These are phyloP conservation scores for Trichoderma erinaceum DNA, from an alignment of 495 filamentous ascomycete species.

Conservation along the genomic window DNA sequence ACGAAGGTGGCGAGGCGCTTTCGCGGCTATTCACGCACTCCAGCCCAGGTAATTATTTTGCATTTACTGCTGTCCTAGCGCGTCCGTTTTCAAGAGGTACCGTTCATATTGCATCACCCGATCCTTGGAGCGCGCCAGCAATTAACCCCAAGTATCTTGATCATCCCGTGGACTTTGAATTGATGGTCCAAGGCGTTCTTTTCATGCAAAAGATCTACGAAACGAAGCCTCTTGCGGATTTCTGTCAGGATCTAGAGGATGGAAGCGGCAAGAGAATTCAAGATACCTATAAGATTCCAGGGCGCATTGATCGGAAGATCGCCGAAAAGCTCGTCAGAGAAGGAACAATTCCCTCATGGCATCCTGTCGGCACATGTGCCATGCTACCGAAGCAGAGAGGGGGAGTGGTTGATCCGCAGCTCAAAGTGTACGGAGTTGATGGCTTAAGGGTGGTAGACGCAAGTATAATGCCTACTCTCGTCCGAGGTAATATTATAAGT, in stretches of 20 bases:
- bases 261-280: neutral
- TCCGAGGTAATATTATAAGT: constrained; percentile 38
- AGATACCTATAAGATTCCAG: neutral
- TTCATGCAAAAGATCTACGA: too few relatives aligned
- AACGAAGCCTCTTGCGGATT: too few relatives aligned
- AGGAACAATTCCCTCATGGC: constrained; percentile 19
- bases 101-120: too few relatives aligned
- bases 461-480: constrained; percentile 34
- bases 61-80: too few relatives aligned
- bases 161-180: too few relatives aligned
- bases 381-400: constrained; percentile 51
- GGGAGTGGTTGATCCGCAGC: constrained; percentile 42
- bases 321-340: neutral
- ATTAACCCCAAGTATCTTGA: too few relatives aligned
- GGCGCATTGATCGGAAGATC: neutral
- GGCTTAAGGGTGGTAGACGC: constrained; percentile 39
- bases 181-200: too few relatives aligned
- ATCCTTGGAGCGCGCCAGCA: too few relatives aligned
- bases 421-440: constrained; percentile 38
- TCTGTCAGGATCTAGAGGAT: neutral
- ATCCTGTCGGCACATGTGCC: constrained; percentile 41
- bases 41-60: neutral
- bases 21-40: neutral
- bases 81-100: too few relatives aligned
- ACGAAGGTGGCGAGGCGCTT: neutral